Evolutionary conservation across 805 yeast genomes (phyloP).

Genomic region (Huiozyma sinensis): DNA sequence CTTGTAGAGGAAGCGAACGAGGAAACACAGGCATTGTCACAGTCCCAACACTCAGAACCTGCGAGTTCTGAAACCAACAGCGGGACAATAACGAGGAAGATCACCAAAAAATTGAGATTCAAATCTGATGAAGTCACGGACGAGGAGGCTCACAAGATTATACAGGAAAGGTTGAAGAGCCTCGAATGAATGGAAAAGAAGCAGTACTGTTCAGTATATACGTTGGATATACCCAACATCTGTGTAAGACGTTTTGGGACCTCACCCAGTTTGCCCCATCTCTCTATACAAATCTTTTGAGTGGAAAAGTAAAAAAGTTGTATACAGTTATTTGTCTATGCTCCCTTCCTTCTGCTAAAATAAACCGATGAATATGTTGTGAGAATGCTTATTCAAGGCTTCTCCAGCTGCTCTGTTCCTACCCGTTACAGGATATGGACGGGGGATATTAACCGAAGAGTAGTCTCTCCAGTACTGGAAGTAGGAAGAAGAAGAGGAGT

Average conservation of each 20-base stretch:
- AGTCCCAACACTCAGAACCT: too few species aligned
- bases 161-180: conserved; percentile 37
- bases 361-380: too few species aligned
- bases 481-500: conserved; percentile 20
- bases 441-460: conserved; percentile 14
- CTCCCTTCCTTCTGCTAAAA: too few species aligned
- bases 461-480: conserved; percentile 25
- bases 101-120: conserved; percentile 31
- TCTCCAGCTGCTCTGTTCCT: too few species aligned
- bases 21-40: neutral
- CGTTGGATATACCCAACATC: too few species aligned
- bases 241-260: too few species aligned
- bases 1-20: conserved; percentile 1
- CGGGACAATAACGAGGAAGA: conserved; percentile 5
- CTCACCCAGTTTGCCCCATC: too few species aligned
- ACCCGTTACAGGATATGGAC: too few species aligned
- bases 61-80: neutral
- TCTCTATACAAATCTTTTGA: too few species aligned
- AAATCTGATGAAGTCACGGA: conserved; percentile 23
- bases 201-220: neutral
- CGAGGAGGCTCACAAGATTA: conserved; percentile 44
- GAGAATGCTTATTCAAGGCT: too few species aligned
- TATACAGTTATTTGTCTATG: too few species aligned
- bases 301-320: too few species aligned
- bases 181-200: conserved; percentile 18